phyloP scores from a whole-genome alignment of 2,329 filamentous ascomycete genomes.

The Arthroderma sp. region DNA sequence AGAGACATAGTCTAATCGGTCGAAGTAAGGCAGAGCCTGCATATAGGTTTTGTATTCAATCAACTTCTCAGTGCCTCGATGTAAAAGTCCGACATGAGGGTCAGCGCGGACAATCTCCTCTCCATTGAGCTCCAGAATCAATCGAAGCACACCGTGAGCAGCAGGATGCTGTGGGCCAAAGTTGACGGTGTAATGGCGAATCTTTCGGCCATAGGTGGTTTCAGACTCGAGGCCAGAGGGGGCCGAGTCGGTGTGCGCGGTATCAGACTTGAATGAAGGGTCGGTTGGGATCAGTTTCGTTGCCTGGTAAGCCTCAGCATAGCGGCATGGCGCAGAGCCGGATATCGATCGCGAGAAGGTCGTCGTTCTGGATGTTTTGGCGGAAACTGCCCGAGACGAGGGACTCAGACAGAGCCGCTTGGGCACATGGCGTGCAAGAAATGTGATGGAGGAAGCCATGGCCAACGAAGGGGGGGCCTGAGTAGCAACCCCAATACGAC shows the following conservation, averaged over 20 bases:
- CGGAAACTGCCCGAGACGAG: conserved; percentile 35
- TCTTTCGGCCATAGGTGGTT: conserved; percentile 54
- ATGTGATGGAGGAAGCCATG: conserved; percentile 52
- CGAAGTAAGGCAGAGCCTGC: conserved; percentile 96
- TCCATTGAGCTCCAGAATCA: conserved; percentile 95
- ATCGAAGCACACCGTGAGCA: conserved; percentile 89
- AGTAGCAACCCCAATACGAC: conserved; percentile 7
- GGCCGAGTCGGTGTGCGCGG: conserved; percentile 1
- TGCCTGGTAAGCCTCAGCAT: conserved; percentile 40
- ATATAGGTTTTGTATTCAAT: conserved; percentile 99
- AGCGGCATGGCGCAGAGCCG: conserved; percentile 42
- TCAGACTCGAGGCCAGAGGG: conserved; percentile 36
- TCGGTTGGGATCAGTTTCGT: conserved; percentile 49
- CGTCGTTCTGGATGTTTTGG: conserved; percentile 26
- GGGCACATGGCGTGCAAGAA: conserved; percentile 47
- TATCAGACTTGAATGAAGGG: conserved; percentile 33
- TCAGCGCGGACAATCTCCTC: conserved; percentile 96
- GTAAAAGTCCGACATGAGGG: conserved; percentile 89
- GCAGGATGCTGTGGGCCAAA: conserved; percentile 98
- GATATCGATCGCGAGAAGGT: conserved; percentile 44
- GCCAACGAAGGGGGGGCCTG: conserved; percentile 15
- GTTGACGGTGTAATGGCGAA: conserved; percentile 98
- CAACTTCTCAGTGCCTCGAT: conserved; percentile 96
- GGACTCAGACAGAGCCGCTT: conserved; percentile 45
- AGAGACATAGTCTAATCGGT: conserved; percentile 95